Base-by-base conservation (phyloP, 1,284 basidiomycete species). In the Phlebopus sp. region DNA sequence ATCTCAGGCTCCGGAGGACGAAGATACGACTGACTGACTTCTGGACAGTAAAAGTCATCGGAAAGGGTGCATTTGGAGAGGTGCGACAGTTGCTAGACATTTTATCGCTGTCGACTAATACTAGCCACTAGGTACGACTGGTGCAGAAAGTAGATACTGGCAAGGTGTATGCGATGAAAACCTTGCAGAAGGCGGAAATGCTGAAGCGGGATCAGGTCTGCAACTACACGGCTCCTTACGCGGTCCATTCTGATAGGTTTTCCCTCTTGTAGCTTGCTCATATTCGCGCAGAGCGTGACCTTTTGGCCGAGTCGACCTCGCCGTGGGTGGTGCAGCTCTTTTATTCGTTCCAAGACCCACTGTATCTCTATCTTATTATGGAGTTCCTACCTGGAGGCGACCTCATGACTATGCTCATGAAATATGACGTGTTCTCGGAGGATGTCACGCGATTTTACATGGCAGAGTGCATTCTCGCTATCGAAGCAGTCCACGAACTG, bases 91-190 rank as follows among this genome's bases (percentile, higher is more conserved):
- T n/a, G 7, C n/a, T 49, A 17, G 29, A 3, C 32, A 17, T 39
- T 37, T 13, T 35, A 19, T 29, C 19, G 8, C 23, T 19, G 37
- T 30, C 27, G 5, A 36, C 47, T 29, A 43, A 48, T 11, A 37
- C 42, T n/a, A 42, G 50, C 41, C 31, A 25, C 27, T 56, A 92
- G 88, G 94, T 98, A 31, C 83, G 96, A 44, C 76, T 99, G 42
- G 94, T 97, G 36, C 96, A 98, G 69, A 98, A 99, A 73, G 83
- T 87, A 40, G 96, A 98, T 67, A 98, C 95, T 9, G 94, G 90
- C 52, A 97, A 96, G 74, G 96, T 99, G 49, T 98, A 97, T 64
- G 96, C 96, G 35, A 99, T 99, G 97, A 99, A 99, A 79, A 97
- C 93, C 53, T 71, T 99, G 63, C 86, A 93, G 69, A 99, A 99